Base-by-base conservation (phyloP, 306 rosid genomes). In the Psophocarpus tetragonolobus region DNA sequence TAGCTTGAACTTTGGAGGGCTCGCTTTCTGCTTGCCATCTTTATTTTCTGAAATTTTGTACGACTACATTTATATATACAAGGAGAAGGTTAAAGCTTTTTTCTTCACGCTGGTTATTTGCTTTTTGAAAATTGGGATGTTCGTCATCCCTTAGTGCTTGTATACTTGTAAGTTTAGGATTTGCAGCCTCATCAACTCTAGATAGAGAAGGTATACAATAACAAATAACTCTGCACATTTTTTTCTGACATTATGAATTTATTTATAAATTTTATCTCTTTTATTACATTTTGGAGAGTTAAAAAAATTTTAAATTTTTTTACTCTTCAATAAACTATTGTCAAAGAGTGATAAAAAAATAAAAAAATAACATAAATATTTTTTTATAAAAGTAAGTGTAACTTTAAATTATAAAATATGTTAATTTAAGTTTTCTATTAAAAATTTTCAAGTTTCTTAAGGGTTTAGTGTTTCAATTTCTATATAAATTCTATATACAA, bases 131-230 rank as follows among this genome's bases (percentile, higher is more conserved):
- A 62, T 50, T 82, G 82, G 83, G 76, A 56, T 78, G 68, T n/a
- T n/a, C n/a, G 36, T 13, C 80, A 68, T 51, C 79, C 63, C 63
- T 62, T 13, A 73, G 48, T 87, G 82, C 77, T 36, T 82, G 84
- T 77, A 68, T 63, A 68, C 39, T 33, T 60, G 77, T 81, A 57
- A 54, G 64, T 76, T 38, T 71, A 71, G 73, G 50, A 71, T 35
- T 74, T 75, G 80, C 79, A 75, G 84, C 81, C 73, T 83, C 71
- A 18, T 60, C 54, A 60, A 44, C 38, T 42, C 41, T 58, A 24
- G 77, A 80, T 83, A 41, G n/a, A n/a, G n/a, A n/a, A n/a, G n/a
- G 57, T 75, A 76, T 75, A 75, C 77, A 33, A 50, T 69, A 73
- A 79, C 67, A 60, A 36, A 68, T 61, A 60, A 76, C 79, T 76